Percentiles rank a stretch among this genome's conserved stretches.
Conservation (phyloP, 1,139 yeast genomes). For the Scheffersomyces stambukii region DNA sequence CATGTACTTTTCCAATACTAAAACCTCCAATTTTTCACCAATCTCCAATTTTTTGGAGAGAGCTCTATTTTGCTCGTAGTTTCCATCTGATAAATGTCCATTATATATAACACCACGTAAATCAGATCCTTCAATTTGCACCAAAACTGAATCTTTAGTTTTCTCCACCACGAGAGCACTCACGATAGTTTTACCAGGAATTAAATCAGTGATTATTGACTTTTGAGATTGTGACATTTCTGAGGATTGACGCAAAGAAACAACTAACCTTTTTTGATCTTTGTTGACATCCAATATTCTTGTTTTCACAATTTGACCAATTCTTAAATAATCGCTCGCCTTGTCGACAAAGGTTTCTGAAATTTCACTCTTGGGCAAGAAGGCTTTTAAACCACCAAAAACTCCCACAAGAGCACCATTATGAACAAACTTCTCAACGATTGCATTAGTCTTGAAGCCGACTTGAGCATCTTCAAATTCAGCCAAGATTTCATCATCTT, state of each 20-base stretch:
- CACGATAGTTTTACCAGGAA: constrained; percentile 61
- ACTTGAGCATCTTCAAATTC: constrained; percentile 48
- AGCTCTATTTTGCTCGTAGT: constrained; percentile 68
- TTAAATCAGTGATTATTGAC: constrained; percentile 42
- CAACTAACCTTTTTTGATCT: constrained; percentile 55
- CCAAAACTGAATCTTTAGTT: constrained; percentile 65
- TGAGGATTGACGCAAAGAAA: constrained; percentile 68
- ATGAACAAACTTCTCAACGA: constrained; percentile 67
- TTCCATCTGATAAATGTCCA: constrained; percentile 76
- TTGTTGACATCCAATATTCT: constrained; percentile 57
- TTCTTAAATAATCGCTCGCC: constrained; percentile 71
- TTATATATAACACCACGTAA: constrained; percentile 69
- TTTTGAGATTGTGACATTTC: constrained; percentile 49
- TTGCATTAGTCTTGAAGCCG: constrained; percentile 69
- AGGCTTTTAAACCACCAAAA: constrained; percentile 75
- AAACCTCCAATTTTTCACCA: constrained; percentile 58
- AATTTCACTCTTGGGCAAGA: constrained; percentile 80
- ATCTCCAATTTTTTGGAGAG: constrained; percentile 51
- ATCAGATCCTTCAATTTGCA: constrained; percentile 55
- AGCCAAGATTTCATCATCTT: constrained; percentile 54
- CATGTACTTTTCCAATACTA: constrained; percentile 65
- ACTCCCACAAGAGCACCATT: constrained; percentile 82
- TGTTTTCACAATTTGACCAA: constrained; percentile 83
- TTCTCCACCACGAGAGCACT: constrained; percentile 69
- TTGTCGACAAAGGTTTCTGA: constrained; percentile 81